Base-by-base conservation (phyloP, 768 basidiomycete species). In the Lyophyllum shimeji region DNA sequence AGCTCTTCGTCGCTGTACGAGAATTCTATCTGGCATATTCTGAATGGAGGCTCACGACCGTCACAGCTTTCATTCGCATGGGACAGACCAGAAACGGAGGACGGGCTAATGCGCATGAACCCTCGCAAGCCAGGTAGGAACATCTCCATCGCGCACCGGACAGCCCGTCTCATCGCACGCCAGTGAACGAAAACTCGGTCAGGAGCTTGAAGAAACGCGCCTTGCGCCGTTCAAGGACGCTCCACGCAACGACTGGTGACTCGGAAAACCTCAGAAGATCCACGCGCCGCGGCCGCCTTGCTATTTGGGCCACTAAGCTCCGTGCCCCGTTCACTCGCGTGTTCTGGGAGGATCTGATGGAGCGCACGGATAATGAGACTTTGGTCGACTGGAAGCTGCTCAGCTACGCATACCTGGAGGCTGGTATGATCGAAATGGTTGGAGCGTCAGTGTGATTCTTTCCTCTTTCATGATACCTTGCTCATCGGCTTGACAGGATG, bases 361-460 rank as follows among this genome's bases (percentile, higher is more conserved):
- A 85, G 64, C 56, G 65, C 12, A 73, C 75, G 1, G 85, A 86
- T 15, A 72, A 76, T 50, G 86, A 88, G 64, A 79, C 74, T 1
- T 73, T 88, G 15, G 86, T 88, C 21, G 86, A 88, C 58, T 60
- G 60, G 20, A 83, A 82, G 61, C 69, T 88, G 42, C 72, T 88
- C 17, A 85, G 84, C 63, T 88, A 88, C 63, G 74, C 85, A 7
- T 87, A 88, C 63, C 61, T 88, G 33, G 86, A 88, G 61, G 82
- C 82, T 25, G 85, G 86, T 3, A 52, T 85, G 17, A 83, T 88
- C 44, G 84, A 87, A 66, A 77, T 74, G 55, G 39, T 84, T 31
- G 83, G 74, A 53, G 74, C 76, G 84, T 85, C 63, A 67, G 83
- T 65, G 20, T 17, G 31, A 17, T 12, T 23, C 31, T 46, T 39